These are phyloP conservation scores for Phytopythium delawarense DNA, from an alignment of 352 stramenopile species.

Conservation along the genomic window DNA sequence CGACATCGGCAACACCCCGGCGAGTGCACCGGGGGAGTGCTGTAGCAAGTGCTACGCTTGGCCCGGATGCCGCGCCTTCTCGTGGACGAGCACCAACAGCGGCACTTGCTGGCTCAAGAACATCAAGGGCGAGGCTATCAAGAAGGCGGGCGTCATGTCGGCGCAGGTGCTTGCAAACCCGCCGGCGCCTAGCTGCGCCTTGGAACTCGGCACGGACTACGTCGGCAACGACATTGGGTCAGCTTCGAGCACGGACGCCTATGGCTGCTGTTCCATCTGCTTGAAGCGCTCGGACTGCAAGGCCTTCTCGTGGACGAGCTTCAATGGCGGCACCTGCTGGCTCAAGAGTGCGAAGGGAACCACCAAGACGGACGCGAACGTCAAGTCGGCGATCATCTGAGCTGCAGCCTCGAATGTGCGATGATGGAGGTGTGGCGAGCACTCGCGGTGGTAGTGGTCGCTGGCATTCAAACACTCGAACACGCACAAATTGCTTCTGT, in stretches of 20 bases:
- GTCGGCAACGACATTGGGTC: conserved; percentile 28
- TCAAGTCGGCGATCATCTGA: conserved; percentile 14
- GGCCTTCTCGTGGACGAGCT: conserved; percentile 46
- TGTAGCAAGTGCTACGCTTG: conserved; percentile 16
- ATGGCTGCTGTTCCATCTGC: conserved; percentile 21
- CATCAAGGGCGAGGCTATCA: conserved; percentile 21
- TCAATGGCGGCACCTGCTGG: conserved; percentile 39
- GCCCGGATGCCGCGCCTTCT: conserved; percentile 32
- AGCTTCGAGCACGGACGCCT: conserved; percentile 9
- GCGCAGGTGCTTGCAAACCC: conserved; percentile 12
- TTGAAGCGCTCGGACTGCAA: conserved; percentile 17
- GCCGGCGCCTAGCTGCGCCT: conserved; percentile 20
- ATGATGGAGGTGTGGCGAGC: too few relatives aligned
- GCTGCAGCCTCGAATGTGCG: too few relatives aligned
- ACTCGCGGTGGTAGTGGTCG: too few relatives aligned
- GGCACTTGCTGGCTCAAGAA: conserved; percentile 32
- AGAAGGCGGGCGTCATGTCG: conserved; percentile 11
- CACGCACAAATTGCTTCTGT: neutral
- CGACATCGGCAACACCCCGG: conserved; percentile 16
- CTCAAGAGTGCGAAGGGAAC: conserved; percentile 35
- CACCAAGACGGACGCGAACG: neutral
- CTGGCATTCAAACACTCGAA: neutral
- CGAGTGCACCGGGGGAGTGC: conserved; percentile 13
- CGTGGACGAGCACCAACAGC: conserved; percentile 15
- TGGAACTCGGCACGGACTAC: conserved; percentile 21